Base-by-base conservation (phyloP, 2,329 filamentous ascomycete species). In the Rachicladosporium sp. region DNA sequence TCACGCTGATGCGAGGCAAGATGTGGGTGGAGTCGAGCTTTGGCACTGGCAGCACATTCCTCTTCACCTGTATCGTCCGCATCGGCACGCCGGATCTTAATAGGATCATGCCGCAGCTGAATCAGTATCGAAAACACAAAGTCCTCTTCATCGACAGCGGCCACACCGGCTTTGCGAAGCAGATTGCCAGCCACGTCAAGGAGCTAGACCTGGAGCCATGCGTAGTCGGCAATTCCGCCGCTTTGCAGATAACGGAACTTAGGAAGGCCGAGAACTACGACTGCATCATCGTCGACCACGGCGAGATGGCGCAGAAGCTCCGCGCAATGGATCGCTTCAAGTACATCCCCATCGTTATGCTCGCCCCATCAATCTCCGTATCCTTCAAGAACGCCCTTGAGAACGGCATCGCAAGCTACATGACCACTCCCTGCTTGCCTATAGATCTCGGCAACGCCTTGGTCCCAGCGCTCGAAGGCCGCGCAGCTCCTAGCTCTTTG, bases 361-460 rank as follows among this genome's bases (percentile, higher is more conserved):
- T 96, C 34, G 91, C 87, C 33, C 87, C 89, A 0, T 70, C 86
- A 29, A 87, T 96, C 9, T 84, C 88, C 45, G 86, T 96, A 50
- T 93, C 80, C 60, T 71, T 98, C 51, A 94, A 94, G 66, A 91
- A 86, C 3, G 91, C 89, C 43, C 68, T 96, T 43, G 91, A 96
- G 59, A 73, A 96, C 47, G 89, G 91, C 46, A 94, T 98, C 50
- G 93, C 88, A n/a, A 95, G 88, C 37, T 96, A 95, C 63, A 95
- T 96, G 87, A 96, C 91, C 2, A 94, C 87, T 10, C 91, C 91
- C 6, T 96, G 91, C 64, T 75, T 89, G 54, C 77, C 89, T 4
- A 93, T 95, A 46, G 91, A 98, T 60, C 69, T 98, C 43, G 88
- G 87, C 44, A 96, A 96, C 55, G 89, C 88, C 49, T 88, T 98